These are phyloP conservation scores for Kalmanozyma brasiliensis DNA, from an alignment of 1,284 basidiomycete species.

Conservation along the genomic window DNA sequence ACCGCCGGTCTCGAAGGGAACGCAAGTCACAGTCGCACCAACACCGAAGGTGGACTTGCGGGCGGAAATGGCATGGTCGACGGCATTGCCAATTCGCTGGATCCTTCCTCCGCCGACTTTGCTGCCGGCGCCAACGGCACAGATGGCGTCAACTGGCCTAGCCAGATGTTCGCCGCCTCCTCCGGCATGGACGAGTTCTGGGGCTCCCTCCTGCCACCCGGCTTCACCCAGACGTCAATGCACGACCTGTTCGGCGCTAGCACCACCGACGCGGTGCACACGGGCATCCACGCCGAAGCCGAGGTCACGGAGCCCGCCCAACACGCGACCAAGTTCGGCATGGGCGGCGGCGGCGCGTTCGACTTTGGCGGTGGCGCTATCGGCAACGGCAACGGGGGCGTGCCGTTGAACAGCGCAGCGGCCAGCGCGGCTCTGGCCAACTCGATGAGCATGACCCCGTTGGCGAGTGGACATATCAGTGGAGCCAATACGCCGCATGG, in stretches of 20 bases:
- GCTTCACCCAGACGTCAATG: conserved; percentile 49
- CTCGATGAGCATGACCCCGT: conserved; percentile 33
- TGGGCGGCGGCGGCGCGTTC: conserved; percentile 47
- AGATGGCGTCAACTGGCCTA: conserved; percentile 37
- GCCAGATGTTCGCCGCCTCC: conserved; percentile 28
- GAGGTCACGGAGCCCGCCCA: conserved; percentile 17
- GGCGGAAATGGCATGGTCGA: neutral
- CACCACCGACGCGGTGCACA: conserved; percentile 1
- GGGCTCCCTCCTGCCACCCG: conserved; percentile 56
- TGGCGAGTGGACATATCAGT: conserved; percentile 21
- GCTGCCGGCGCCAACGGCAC: conserved; percentile 1
- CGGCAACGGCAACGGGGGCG: conserved; percentile 46
- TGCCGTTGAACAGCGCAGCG: conserved; percentile 35
- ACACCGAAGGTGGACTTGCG: neutral
- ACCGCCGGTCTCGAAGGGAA: neutral
- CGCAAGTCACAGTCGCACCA: neutral
- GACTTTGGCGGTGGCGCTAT: conserved; percentile 51
- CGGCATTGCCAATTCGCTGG: conserved; percentile 12
- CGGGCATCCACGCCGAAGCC: conserved; percentile 13
- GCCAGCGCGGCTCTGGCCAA: conserved; percentile 24
- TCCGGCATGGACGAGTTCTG: conserved; percentile 57
- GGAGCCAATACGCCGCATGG: conserved; percentile 41
- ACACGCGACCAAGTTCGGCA: conserved; percentile 46
- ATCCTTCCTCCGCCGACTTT: conserved; percentile 9
- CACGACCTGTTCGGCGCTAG: conserved; percentile 45